These are phyloP conservation scores for Primulina huaijiensis DNA, from an alignment of 257 asterid genomes.

Conservation along the genomic window DNA sequence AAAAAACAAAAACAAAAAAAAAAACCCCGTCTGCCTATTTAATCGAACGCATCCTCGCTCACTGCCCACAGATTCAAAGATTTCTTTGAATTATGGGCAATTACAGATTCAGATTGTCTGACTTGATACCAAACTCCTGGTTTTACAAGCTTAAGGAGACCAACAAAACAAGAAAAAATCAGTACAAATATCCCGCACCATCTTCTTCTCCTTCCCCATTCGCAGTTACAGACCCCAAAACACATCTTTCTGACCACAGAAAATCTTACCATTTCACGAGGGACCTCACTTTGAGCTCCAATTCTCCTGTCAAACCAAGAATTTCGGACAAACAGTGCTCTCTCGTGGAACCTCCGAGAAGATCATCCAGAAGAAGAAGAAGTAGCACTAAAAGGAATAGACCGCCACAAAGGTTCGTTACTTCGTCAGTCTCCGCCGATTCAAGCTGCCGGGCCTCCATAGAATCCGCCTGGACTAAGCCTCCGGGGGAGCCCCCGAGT, in stretches of 20 bases:
- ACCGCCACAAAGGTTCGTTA: slow-evolving; percentile 8
- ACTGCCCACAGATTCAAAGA: background rate
- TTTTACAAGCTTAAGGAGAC: slow-evolving; percentile 17
- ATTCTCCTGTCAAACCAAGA: slow-evolving; percentile 3
- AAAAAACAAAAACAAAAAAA: too few species aligned
- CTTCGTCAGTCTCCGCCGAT: slow-evolving; percentile 35
- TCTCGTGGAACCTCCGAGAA: slow-evolving; percentile 33
- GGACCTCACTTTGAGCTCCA: slow-evolving; percentile 21
- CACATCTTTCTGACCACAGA: slow-evolving; percentile 45
- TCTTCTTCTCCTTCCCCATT: slow-evolving; percentile 14
- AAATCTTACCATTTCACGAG: slow-evolving; percentile 62
- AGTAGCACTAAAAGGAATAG: slow-evolving; percentile 33
- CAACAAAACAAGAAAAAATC: slow-evolving; percentile 17
- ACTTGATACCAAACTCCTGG: slow-evolving; percentile 22
- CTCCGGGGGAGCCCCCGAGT: slow-evolving; percentile 22
- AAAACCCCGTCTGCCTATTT: background rate
- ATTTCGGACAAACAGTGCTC: background rate
- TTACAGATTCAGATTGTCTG: slow-evolving; percentile 15
- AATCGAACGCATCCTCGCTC: background rate
- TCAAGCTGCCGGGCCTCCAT: slow-evolving; percentile 45
- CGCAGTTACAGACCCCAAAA: slow-evolving; percentile 17
- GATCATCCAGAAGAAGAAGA: slow-evolving; percentile 36
- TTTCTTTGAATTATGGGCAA: slow-evolving; percentile 13
- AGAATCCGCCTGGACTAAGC: slow-evolving; percentile 34
- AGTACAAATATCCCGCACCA: background rate